phyloP scores from a whole-genome alignment of 495 filamentous ascomycete species.

The Aspergillus leporis region DNA sequence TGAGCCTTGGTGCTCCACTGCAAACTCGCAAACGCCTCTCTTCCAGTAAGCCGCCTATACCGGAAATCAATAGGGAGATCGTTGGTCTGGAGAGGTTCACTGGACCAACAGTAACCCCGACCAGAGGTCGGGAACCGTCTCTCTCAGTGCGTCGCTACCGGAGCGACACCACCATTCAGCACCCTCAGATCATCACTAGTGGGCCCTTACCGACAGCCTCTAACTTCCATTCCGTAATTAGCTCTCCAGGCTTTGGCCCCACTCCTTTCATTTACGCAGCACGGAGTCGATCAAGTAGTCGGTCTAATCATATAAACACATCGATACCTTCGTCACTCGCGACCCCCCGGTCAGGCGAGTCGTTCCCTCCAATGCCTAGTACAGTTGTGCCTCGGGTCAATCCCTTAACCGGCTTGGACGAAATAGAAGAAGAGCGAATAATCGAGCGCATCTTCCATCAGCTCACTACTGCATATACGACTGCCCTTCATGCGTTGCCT shows the following conservation, averaged over 20 bases:
- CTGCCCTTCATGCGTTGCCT: slow-evolving; percentile 66
- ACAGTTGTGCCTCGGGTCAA: slow-evolving; percentile 44
- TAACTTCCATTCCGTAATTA: slow-evolving; percentile 29
- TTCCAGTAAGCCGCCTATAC: slow-evolving; percentile 28
- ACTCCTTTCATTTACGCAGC: slow-evolving; percentile 36
- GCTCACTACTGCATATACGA: slow-evolving; percentile 64
- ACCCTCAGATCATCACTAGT: slow-evolving; percentile 43
- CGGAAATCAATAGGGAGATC: slow-evolving; percentile 27
- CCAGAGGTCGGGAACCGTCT: slow-evolving; percentile 49
- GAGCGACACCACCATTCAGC: slow-evolving; percentile 63
- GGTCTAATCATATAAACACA: slow-evolving; percentile 49
- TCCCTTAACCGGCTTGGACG: slow-evolving; percentile 56
- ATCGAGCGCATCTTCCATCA: slow-evolving; percentile 81
- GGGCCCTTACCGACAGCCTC: slow-evolving; percentile 28
- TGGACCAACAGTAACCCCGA: slow-evolving; percentile 61
- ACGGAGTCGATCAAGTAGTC: slow-evolving; percentile 54
- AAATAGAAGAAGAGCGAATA: slow-evolving; percentile 71
- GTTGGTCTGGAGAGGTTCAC: slow-evolving; percentile 31
- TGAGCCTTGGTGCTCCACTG: slow-evolving; percentile 39
- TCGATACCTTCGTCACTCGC: slow-evolving; percentile 52
- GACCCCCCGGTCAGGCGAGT: slow-evolving; percentile 77
- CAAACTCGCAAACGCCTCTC: slow-evolving; percentile 22
- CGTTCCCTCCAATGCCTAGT: slow-evolving; percentile 63
- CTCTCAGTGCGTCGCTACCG: slow-evolving; percentile 52
- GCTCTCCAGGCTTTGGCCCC: slow-evolving; percentile 37